Evolutionary conservation across 805 yeast genomes (phyloP).

Genomic region (Trichomonascus vanleenenianus): DNA sequence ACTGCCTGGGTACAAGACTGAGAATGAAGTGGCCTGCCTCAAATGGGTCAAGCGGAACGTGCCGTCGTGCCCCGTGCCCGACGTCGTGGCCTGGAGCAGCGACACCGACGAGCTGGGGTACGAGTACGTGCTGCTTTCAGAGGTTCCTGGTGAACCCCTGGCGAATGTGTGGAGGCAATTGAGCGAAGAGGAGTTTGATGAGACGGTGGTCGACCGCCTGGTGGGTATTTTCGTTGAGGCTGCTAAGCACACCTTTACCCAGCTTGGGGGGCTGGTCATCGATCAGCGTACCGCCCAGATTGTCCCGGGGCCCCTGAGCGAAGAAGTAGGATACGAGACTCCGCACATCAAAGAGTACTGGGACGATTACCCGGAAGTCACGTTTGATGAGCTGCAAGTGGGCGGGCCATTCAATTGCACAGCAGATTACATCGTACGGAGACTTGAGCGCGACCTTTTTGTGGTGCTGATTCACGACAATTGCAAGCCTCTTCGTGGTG

Average conservation of each 20-base stretch:
- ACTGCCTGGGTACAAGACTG: neutral
- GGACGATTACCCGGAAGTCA: neutral
- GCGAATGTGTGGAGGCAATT: neutral
- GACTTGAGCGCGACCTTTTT: neutral
- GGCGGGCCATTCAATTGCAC: neutral
- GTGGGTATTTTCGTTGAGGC: neutral
- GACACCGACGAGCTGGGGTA: neutral
- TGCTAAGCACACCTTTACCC: neutral
- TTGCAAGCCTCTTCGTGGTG: neutral
- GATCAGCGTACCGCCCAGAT: neutral
- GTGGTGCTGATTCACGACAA: neutral
- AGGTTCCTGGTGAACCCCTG: neutral
- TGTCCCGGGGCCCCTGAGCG: neutral
- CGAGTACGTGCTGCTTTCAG: neutral
- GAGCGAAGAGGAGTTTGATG: neutral
- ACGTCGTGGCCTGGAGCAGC: neutral
- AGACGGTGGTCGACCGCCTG: neutral
- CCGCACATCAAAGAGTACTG: neutral
- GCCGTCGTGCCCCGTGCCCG: neutral
- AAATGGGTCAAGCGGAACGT: neutral
- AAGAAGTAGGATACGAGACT: neutral
- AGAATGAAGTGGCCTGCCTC: neutral
- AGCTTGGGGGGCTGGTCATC: neutral
- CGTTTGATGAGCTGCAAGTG: neutral
- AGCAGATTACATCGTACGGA: neutral